Base-by-base conservation (phyloP, 768 basidiomycete species). In the Tephrocybe sp. region DNA sequence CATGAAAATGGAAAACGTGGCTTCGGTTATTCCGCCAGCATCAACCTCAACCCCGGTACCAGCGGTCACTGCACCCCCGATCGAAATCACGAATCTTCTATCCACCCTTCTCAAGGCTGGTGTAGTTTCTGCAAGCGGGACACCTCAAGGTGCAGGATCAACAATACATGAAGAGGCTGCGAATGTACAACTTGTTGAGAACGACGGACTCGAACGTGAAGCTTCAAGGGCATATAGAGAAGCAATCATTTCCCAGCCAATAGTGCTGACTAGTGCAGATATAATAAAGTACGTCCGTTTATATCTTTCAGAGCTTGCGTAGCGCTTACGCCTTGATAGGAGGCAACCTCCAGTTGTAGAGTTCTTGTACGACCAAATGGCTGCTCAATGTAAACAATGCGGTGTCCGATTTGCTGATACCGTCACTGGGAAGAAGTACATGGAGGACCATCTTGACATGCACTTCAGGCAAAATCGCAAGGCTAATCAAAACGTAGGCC, bases 391-490 rank as follows among this genome's bases (percentile, higher is more conserved):
- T 77, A 92, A 87, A 69, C 95, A 98, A 61, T 99, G 96, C 72
- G 91, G 89, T 15, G 70, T 90, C 46, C 86, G 96, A 36, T 96
- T 95, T 67, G 72, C 87, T 40, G 89, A 91, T 58, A 83, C 80
- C 25, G 63, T 70, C 22, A 60, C 73, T 45, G 93, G 90, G 52
- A 91, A 86, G 71, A 86, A 83, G 64, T 75, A 71, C 31, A 78
- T 94, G 76, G 82, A 95, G 59, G 82, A 86, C 50, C 97, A 99
- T 64, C 77, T 98, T 60, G 96, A 99, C 65, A 89, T 91, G 87
- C 96, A 99, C 67, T 98, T 97, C 71, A 79, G 86, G 64, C 88
- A 96, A 64, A 98, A 98, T 62, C 81, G 87, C 52, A 89, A 89
- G 66, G 84, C 86, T 22, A 84, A 76, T 60, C 86, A 88, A 65